Percentiles rank a stretch among this genome's conserved stretches.
Evolutionary conservation across 108 stramenopile genomes (phyloP).

Genomic region (Cyclotella choctawhatcheeana): DNA sequence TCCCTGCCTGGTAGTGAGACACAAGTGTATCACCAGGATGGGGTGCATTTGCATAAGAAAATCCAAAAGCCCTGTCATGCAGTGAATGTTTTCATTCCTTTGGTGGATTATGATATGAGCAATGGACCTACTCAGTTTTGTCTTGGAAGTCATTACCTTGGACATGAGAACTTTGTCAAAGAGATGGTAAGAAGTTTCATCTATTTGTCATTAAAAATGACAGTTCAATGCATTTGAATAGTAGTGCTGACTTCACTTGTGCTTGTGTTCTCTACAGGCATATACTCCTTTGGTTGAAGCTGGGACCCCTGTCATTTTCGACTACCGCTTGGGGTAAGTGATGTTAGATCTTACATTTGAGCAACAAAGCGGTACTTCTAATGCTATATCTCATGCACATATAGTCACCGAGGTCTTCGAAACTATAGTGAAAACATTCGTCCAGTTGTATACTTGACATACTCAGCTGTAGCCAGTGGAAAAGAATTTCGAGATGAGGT

Average conservation of each 20-base stretch:
- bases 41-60: slow-evolving; percentile 81
- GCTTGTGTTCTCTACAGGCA: neutral
- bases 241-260: neutral
- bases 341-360: too few species aligned
- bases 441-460: slow-evolving; percentile 89
- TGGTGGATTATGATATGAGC: slow-evolving; percentile 70
- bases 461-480: slow-evolving; percentile 65
- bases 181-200: slow-evolving; percentile 40
- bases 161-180: slow-evolving; percentile 70
- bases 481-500: slow-evolving; percentile 84
- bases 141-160: slow-evolving; percentile 84
- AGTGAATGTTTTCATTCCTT: slow-evolving; percentile 90
- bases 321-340: slow-evolving; percentile 80
- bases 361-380: too few species aligned
- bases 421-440: slow-evolving; percentile 66
- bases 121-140: slow-evolving; percentile 91
- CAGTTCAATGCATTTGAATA: too few species aligned
- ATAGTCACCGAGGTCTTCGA: slow-evolving; percentile 72
- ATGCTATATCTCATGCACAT: neutral
- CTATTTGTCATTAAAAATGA: neutral
- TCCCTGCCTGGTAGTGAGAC: slow-evolving; percentile 72
- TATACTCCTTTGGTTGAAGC: slow-evolving; percentile 72
- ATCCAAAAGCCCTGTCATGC: slow-evolving; percentile 82
- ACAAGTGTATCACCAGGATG: slow-evolving; percentile 91
- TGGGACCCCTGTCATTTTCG: slow-evolving; percentile 85